Percentiles rank a stretch among this genome's conserved stretches.
Evolutionary conservation across 495 filamentous ascomycete genomes (phyloP).

Genomic region (Annulohypoxylon nitens): DNA sequence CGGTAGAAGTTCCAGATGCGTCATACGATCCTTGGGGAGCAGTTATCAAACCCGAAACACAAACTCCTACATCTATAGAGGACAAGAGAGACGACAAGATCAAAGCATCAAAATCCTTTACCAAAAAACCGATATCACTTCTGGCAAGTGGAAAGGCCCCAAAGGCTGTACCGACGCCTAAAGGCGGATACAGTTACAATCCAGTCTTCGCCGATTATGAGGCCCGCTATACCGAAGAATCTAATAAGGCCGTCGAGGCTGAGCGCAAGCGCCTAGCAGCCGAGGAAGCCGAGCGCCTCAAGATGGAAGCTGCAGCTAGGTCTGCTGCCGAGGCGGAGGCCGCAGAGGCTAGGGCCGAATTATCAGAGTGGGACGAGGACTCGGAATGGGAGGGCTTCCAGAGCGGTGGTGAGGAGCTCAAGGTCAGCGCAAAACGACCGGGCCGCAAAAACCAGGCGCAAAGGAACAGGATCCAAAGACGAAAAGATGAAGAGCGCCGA

Average conservation of each 20-base stretch:
- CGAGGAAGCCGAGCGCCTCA: conserved; percentile 71
- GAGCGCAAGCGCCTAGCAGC: conserved; percentile 82
- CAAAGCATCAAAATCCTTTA: conserved; percentile 81
- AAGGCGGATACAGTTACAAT: conserved; percentile 90
- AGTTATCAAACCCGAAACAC: conserved; percentile 60
- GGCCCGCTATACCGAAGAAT: conserved; percentile 76
- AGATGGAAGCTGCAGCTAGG: conserved; percentile 64
- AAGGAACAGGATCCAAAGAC: conserved; percentile 85
- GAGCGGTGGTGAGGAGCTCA: conserved; percentile 72
- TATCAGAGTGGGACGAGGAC: conserved; percentile 82
- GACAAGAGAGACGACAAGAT: conserved; percentile 60
- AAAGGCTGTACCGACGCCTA: conserved; percentile 82
- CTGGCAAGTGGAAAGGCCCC: conserved; percentile 80
- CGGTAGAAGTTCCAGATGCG: conserved; percentile 67
- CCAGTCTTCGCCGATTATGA: conserved; percentile 88
- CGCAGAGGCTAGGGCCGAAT: conserved; percentile 74
- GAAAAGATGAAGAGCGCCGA: conserved; percentile 85
- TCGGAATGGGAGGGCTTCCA: conserved; percentile 90
- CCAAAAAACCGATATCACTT: conserved; percentile 81
- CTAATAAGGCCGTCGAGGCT: conserved; percentile 79
- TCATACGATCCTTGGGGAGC: conserved; percentile 82
- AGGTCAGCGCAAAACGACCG: conserved; percentile 76
- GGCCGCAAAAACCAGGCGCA: conserved; percentile 87
- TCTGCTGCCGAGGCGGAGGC: conserved; percentile 72
- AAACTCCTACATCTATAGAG: conserved; percentile 32